Evolutionary conservation across 192 early-diverging fungal genomes (phyloP), one percentile per base, ranked within the genome.

Genomic region (Backusella morwellensis): DNA sequence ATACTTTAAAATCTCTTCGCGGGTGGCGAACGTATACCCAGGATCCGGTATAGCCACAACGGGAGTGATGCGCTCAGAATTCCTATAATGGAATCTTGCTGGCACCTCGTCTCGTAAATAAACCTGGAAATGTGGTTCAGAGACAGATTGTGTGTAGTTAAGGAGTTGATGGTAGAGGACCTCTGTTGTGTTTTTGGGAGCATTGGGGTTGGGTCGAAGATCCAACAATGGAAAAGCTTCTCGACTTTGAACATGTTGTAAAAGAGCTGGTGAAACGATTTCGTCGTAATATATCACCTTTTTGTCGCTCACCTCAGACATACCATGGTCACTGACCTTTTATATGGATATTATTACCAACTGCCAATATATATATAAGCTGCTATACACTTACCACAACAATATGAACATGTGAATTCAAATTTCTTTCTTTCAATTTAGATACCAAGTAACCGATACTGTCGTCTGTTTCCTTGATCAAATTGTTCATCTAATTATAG

Each of bases 101-200:
- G 96, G 96, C 7, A 96, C 82, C 23, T 95, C 88, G 14, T 95
- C 86, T 23, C 91, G 85, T 68, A 86, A 73, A 81, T 93, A 97
- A 35, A 96, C 92, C 14, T 84, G 54, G 80, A 87, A 93, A 68
- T 81, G 78, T 6, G 82, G 69, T 9, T 82, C 67, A 7, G 66
- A 40, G 6, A 29, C 34, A 34, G 81, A 26, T 69, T 82, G 80
- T 3, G 78, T 91, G 2, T 52, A 34, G 72, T 86, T 86, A 44
- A 93, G 83, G 21, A 78, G 75, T 1, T 83, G 63, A 4, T 72
- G 40, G 80, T 90, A 94, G 38, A 96, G 83, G 0, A 73, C 75
- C 3, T 80, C 50, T 1, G 88, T 75, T 11, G 91, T 87, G 12
- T 79, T 50, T 0, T 44, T 68, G 21, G 80, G 80, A 8, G 80